Base-by-base conservation (phyloP, 73 alveolate genomes). In the Loxodes magnus region DNA sequence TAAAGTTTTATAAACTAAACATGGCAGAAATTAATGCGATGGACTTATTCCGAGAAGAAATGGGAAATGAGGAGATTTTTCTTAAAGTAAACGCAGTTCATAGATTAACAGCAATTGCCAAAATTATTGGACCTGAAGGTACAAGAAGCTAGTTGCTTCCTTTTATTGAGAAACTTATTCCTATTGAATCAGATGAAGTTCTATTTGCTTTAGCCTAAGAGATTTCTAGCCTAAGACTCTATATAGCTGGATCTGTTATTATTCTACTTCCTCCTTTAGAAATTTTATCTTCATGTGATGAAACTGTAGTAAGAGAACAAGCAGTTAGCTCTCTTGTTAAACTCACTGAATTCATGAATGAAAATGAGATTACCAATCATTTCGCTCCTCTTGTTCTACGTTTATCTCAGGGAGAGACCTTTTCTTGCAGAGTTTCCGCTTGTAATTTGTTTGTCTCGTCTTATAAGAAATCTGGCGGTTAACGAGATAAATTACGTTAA, bases 361-460 rank as follows among this genome's bases (percentile, higher is more conserved):
- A 81, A 41, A 56, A 65, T 21, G 92, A 82, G 14, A 70, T 82
- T 56, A 65, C 64, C 24, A 77, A 71, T 65, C 62, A 66, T 15
- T 63, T 77, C 44, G 85, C 74, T 21, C 95, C 95, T 4, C 51
- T 74, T 63, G 82, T 39, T 19, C 15, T 39, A 10, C 14, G 21
- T n/a, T 30, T 39, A 17, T n/a, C 77, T 49, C 72, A 70, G 50
- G 98, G 85, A 21, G 53, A 39, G 21, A 87, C 90, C 74, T 91
- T 91, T 68, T 80, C 96, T 34, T 88, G 97, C 58, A 71, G 96
- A 64, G 96, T 91, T 62, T 72, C 97, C 3, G 94, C 98, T n/a
- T 82, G 92, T 68, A 56, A 76, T 59, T 83, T 91, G 48, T 79
- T 91, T 77, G 74, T 79, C 64, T 83, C 94, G 14, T 76, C 92